Percentiles rank a stretch among this genome's conserved stretches.
phyloP scores from a whole-genome alignment of 495 filamentous ascomycete species.

The Penicillium herquei region DNA sequence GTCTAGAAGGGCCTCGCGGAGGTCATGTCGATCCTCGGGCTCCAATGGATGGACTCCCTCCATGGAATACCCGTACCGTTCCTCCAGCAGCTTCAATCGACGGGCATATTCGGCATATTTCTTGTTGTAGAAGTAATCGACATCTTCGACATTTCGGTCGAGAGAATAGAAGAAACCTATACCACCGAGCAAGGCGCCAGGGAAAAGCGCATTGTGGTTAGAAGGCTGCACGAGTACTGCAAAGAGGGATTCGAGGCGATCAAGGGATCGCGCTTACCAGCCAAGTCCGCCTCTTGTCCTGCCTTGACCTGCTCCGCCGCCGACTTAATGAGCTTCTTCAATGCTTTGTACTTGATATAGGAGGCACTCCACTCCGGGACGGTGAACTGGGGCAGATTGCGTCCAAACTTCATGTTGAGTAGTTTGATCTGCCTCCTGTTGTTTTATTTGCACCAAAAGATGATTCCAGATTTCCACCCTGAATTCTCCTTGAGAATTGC shows the following conservation, averaged over 20 bases:
- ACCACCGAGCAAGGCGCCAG: slow-evolving; percentile 3
- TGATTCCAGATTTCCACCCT: too few species aligned
- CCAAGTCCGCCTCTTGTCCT: slow-evolving; percentile 75
- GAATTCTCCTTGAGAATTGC: too few species aligned
- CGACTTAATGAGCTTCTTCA: slow-evolving; percentile 92
- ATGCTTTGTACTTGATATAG: slow-evolving; percentile 94
- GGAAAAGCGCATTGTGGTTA: slow-evolving; percentile 14
- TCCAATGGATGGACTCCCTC: slow-evolving; percentile 53
- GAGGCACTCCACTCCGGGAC: slow-evolving; percentile 92
- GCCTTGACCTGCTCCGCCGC: slow-evolving; percentile 59
- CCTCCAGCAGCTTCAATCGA: slow-evolving; percentile 78
- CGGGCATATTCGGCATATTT: slow-evolving; percentile 81
- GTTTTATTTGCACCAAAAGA: neutral
- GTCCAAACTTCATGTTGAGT: slow-evolving; percentile 75
- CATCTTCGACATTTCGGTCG: slow-evolving; percentile 93
- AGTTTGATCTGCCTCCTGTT: neutral
- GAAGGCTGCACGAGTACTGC: slow-evolving; percentile 5
- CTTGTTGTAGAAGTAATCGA: slow-evolving; percentile 94
- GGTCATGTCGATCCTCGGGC: slow-evolving; percentile 79
- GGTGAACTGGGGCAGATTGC: slow-evolving; percentile 84
- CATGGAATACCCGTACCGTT: slow-evolving; percentile 69
- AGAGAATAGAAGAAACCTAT: slow-evolving; percentile 91
- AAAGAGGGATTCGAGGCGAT: neutral
- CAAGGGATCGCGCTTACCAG: slow-evolving; percentile 47
- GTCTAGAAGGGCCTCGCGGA: slow-evolving; percentile 85